These are phyloP conservation scores for Globisporangium paroecandrum DNA, from an alignment of 352 stramenopile species.

Conservation along the genomic window DNA sequence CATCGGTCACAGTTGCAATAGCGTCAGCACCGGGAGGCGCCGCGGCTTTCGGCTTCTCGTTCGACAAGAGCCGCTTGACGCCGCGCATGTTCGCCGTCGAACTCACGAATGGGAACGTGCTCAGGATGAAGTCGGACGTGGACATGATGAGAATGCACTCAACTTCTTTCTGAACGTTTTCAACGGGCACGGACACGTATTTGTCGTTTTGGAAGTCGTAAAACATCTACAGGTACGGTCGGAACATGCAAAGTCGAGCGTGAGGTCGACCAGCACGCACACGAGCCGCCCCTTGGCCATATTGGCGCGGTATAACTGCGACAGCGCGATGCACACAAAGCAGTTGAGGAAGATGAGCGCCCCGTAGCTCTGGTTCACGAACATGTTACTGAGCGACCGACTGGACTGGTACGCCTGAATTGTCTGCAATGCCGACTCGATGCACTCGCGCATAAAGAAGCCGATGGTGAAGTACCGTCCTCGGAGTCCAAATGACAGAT, in stretches of 20 bases:
- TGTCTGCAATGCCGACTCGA: neutral
- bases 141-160: constrained; percentile 23
- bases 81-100: constrained; percentile 11
- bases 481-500: neutral
- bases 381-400: neutral
- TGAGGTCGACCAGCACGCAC: neutral
- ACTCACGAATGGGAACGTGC: constrained; percentile 21
- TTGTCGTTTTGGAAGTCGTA: neutral
- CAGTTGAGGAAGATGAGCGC: neutral
- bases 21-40: neutral
- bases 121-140: constrained; percentile 15
- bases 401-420: neutral
- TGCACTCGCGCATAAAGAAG: constrained; percentile 1
- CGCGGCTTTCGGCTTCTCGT: neutral
- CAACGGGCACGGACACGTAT: neutral
- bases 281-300: neutral
- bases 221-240: constrained; percentile 13
- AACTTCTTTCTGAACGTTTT: constrained; percentile 18
- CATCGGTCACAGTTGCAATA: neutral
- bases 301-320: neutral
- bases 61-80: constrained; percentile 14
- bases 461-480: neutral
- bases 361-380: constrained; percentile 2
- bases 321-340: neutral
- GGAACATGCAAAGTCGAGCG: constrained; percentile 24